Conservation (phyloP, 2,329 filamentous ascomycete genomes). For the Ophiostoma perfectum region DNA sequence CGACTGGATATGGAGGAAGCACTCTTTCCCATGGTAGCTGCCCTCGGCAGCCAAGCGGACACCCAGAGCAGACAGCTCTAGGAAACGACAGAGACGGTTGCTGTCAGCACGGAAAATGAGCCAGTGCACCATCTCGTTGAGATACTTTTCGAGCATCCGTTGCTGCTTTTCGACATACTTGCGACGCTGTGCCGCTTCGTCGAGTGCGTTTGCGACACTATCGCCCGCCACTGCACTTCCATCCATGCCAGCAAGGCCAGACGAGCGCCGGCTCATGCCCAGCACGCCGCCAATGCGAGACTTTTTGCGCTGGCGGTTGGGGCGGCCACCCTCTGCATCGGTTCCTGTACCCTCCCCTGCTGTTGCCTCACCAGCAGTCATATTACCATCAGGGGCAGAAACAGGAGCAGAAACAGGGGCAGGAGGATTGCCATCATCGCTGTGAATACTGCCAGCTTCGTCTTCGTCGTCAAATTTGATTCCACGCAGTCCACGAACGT, state of each 20-base stretch:
- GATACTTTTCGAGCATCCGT: slow-evolving; percentile 78
- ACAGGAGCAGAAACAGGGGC: background rate
- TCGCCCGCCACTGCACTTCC: slow-evolving; percentile 37
- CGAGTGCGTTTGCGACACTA: slow-evolving; percentile 42
- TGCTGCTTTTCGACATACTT: slow-evolving; percentile 78
- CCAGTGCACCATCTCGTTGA: slow-evolving; percentile 91
- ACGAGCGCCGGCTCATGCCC: slow-evolving; percentile 50
- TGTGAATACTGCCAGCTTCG: slow-evolving; percentile 35
- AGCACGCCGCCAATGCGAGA: slow-evolving; percentile 50
- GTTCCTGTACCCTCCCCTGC: slow-evolving; percentile 61
- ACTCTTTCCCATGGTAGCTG: slow-evolving; percentile 97
- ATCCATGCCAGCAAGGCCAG: slow-evolving; percentile 45
- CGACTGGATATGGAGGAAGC: slow-evolving; percentile 77
- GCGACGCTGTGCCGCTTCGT: slow-evolving; percentile 50
- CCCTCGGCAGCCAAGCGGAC: slow-evolving; percentile 91
- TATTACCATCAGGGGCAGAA: slow-evolving; percentile 28
- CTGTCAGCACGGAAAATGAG: slow-evolving; percentile 95
- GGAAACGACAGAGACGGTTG: slow-evolving; percentile 90
- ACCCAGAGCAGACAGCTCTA: slow-evolving; percentile 89
- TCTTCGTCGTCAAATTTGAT: slow-evolving; percentile 77
- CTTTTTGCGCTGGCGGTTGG: slow-evolving; percentile 38
- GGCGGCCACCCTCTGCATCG: slow-evolving; percentile 51
- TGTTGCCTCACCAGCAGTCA: slow-evolving; percentile 45
- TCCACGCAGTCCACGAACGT: slow-evolving; percentile 73
- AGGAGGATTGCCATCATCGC: slow-evolving; percentile 32